Base-by-base conservation (phyloP, 768 basidiomycete species). In the Podaxis mareebaensis region DNA sequence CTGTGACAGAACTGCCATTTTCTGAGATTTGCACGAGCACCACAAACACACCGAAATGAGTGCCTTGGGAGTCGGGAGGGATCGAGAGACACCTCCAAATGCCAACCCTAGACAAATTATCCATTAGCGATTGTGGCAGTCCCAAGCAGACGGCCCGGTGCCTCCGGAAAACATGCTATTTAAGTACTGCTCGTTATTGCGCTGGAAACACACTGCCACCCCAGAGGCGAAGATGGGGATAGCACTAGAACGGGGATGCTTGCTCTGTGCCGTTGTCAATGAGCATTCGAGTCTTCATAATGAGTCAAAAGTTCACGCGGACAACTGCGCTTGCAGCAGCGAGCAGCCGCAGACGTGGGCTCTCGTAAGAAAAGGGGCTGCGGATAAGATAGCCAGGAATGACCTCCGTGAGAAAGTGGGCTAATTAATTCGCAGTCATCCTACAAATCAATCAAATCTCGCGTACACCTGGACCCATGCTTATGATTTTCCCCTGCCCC, bases 371-470 rank as follows among this genome's bases (percentile, higher is more conserved):
- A n/a, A 22, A 20, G 8, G 4, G 20, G 1, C 48, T 49, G 48
- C 48, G 48, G 48, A 24, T 49, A 24, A 22, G 42, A 44, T 13
- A 44, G 13, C 13, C 4, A 44, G 0, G 42, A 13, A 15, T 13
- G 42, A 53, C 17, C 1, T 0, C 20, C 54, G 54, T 56, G 54
- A 22, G 54, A 56, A 56, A 39, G 22, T 26, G 36, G 30, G 22
- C 13, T 56, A 20, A 56, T 56, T 40, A 56, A 30, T 26, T 24
- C 28, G 13, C 22, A 53, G 24, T 53, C n/a, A 36, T 39, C 20
- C 33, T 56, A 56, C 54, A 56, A 39, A 36, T 12, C n/a, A 54
- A 54, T 54, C 39, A 56, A 38, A 51, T 24, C 26, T 56, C 22
- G 38, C 24, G 38, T 56, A 13, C 36, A 56, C 54, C 39, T 20